Percentiles rank a stretch among this genome's conserved stretches.
phyloP scores from a whole-genome alignment of 441 rosid species.

The Gossypium davidsonii region DNA sequence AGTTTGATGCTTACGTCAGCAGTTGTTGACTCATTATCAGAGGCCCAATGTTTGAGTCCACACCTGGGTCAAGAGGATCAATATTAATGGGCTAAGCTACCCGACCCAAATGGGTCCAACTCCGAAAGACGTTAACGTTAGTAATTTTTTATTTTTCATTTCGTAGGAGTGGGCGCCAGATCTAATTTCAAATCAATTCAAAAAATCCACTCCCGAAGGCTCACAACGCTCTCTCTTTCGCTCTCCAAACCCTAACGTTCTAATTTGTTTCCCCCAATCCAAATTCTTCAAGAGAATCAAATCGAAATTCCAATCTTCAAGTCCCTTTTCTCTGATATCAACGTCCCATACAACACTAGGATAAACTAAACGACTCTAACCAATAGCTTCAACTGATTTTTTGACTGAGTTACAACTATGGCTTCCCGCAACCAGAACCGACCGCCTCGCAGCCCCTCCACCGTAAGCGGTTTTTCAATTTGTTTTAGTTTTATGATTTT shows the following conservation, averaged over 20 bases:
- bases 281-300: neutral
- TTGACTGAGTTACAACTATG: conserved; percentile 26
- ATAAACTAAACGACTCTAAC: neutral
- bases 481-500: neutral
- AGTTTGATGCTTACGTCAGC: neutral
- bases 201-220: conserved; percentile 26
- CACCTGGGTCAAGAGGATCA: neutral
- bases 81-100: neutral
- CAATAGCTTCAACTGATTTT: neutral
- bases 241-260: conserved; percentile 20
- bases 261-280: conserved; percentile 1
- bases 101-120: conserved; percentile 10
- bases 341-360: neutral
- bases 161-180: conserved; percentile 9
- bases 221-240: conserved; percentile 10
- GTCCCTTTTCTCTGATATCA: neutral
- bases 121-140: conserved; percentile 12
- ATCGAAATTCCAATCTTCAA: neutral
- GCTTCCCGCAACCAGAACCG: conserved; percentile 81
- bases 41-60: conserved; percentile 48
- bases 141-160: neutral
- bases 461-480: conserved; percentile 29
- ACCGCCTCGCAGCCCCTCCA: conserved; percentile 67
- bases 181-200: conserved; percentile 43
- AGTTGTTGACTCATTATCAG: neutral